Evolutionary conservation across 345 rosid species (phyloP).

Genomic region (Pistacia atlantica): DNA sequence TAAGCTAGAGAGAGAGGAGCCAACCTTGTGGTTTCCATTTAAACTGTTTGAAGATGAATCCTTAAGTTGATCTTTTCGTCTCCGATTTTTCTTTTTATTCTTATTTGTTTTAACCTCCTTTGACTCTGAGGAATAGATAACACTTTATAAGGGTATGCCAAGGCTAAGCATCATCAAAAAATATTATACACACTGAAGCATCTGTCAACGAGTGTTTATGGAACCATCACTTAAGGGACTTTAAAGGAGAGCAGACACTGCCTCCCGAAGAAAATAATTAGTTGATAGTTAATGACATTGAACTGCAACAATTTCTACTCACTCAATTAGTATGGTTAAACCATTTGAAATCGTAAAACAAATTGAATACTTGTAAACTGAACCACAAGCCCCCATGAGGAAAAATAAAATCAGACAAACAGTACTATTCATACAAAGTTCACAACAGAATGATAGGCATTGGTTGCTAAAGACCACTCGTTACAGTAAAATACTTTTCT

Average conservation of each 20-base stretch:
- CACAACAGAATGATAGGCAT: background rate
- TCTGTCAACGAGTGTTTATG: background rate
- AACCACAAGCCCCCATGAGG: background rate
- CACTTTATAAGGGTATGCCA: constrained; percentile 8
- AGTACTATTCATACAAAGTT: background rate
- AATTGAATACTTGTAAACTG: background rate
- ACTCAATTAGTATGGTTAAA: background rate
- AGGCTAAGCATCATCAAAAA: background rate
- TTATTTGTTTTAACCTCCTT: constrained; percentile 47
- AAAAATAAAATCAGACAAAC: background rate
- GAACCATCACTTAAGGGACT: background rate
- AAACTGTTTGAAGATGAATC: constrained; percentile 35
- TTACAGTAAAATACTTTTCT: background rate
- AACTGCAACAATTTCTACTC: background rate
- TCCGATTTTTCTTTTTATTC: constrained; percentile 56
- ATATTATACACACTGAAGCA: background rate
- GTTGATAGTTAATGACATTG: background rate
- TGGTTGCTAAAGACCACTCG: background rate
- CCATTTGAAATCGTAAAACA: background rate
- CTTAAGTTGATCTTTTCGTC: constrained; percentile 54
- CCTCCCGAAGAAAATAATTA: background rate
- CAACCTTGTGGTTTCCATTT: constrained; percentile 37
- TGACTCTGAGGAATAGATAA: constrained; percentile 38
- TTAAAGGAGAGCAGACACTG: background rate
- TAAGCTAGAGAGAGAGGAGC: constrained; percentile 7